phyloP scores from a whole-genome alignment of 2,329 filamentous ascomycete genomes.

The Berkeleyomyces basicola region DNA sequence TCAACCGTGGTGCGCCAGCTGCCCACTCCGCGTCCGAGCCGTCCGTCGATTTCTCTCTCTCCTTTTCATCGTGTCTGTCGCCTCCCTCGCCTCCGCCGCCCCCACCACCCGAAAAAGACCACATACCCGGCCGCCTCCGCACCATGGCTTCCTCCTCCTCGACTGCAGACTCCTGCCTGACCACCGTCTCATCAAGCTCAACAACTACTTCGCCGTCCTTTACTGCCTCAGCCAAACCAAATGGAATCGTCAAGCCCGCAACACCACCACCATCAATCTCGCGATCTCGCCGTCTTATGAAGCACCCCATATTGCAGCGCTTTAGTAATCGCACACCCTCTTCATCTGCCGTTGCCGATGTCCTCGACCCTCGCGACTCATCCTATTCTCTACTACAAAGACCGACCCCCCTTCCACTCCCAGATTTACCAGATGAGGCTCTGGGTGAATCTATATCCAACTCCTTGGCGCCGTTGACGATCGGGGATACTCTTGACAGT shows the following conservation, averaged over 20 bases:
- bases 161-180: background rate
- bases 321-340: background rate
- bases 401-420: background rate
- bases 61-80: too few species aligned
- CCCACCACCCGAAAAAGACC: background rate
- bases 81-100: background rate
- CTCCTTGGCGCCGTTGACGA: background rate
- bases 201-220: background rate
- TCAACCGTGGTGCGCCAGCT: background rate
- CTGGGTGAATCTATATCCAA: background rate
- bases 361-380: background rate
- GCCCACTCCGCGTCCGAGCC: background rate
- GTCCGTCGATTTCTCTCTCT: background rate
- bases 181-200: background rate
- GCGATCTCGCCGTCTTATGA: conserved; percentile 6
- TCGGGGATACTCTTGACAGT: too few species aligned
- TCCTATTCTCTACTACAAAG: background rate
- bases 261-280: background rate
- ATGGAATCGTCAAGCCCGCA: background rate
- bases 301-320: conserved; percentile 4
- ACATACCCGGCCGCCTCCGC: background rate
- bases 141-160: conserved; percentile 2
- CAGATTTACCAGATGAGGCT: background rate
- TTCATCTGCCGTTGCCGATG: background rate
- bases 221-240: background rate